Percentiles rank a stretch among this genome's conserved stretches.
These are phyloP conservation scores for Chlamydomonas schloesseri DNA, from an alignment of 139 green algal species.

Conservation along the genomic window DNA sequence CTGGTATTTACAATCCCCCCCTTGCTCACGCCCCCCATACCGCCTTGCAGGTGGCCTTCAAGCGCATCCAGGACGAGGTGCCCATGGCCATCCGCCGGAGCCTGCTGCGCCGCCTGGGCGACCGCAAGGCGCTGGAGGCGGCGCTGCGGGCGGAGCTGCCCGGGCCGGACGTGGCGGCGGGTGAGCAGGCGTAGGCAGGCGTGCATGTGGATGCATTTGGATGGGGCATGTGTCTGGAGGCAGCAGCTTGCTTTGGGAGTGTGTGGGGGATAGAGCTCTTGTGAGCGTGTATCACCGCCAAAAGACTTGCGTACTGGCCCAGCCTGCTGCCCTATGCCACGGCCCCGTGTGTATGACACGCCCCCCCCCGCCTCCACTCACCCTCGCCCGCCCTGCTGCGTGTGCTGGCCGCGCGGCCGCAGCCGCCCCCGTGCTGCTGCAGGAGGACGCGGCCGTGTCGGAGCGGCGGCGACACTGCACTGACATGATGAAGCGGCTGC, in stretches of 20 bases:
- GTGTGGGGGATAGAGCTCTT: too few relatives aligned
- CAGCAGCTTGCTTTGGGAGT: too few relatives aligned
- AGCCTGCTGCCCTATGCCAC: too few relatives aligned
- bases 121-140: neutral
- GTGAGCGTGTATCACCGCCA: too few relatives aligned
- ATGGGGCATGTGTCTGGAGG: too few relatives aligned
- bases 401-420: too few relatives aligned
- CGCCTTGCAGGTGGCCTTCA: constrained; percentile 29
- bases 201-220: too few relatives aligned
- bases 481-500: constrained; percentile 13
- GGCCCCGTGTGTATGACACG: too few relatives aligned
- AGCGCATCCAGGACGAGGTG: constrained; percentile 34
- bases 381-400: neutral
- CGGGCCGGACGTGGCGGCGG: neutral
- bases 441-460: neutral
- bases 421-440: neutral
- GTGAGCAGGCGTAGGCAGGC: too few relatives aligned
- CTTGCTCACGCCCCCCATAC: too few relatives aligned
- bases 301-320: too few relatives aligned
- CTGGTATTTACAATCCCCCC: neutral
- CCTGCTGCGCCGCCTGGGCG: constrained; percentile 11
- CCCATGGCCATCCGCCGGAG: constrained; percentile 24
- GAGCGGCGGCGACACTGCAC: neutral
- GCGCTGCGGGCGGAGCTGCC: neutral
- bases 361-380: too few relatives aligned